Evolutionary conservation across 441 rosid genomes (phyloP).

Genomic region (Adansonia gregorii): DNA sequence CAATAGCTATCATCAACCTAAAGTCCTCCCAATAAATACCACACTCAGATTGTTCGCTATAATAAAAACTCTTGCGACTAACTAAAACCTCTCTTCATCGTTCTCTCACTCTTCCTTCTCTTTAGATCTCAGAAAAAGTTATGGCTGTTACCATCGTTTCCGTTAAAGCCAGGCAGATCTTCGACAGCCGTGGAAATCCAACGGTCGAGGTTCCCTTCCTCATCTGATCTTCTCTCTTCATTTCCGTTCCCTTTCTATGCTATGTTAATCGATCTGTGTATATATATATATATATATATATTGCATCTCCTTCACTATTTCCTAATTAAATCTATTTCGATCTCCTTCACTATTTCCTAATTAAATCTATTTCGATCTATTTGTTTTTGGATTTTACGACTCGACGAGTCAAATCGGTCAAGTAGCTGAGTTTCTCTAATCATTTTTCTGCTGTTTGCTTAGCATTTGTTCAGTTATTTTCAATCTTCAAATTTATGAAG

Average conservation of each 20-base stretch:
- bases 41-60: not conserved
- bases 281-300: no score
- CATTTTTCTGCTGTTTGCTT: not conserved
- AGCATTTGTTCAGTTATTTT: not conserved
- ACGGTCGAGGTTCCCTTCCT: slow-evolving; percentile 76
- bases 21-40: not conserved
- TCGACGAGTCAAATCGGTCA: slow-evolving; percentile 13
- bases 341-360: not conserved
- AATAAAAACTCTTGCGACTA: not conserved
- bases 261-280: slow-evolving; percentile 8
- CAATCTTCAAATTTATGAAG: not conserved
- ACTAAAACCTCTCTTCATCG: not conserved
- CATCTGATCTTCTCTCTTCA: slow-evolving; percentile 1
- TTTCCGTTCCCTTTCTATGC: slow-evolving; percentile 20
- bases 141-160: slow-evolving; percentile 63
- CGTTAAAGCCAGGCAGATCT: slow-evolving; percentile 87
- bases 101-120: not conserved
- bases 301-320: not conserved
- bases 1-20: not conserved
- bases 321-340: not conserved
- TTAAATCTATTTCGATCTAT: not conserved
- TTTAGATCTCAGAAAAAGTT: not conserved
- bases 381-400: not conserved
- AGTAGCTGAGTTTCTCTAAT: not conserved
- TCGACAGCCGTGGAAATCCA: slow-evolving; percentile 96